Percentiles rank a stretch among this genome's conserved stretches.
These are phyloP conservation scores for Tylopilus balloui DNA, from an alignment of 768 basidiomycete genomes.

Conservation along the genomic window DNA sequence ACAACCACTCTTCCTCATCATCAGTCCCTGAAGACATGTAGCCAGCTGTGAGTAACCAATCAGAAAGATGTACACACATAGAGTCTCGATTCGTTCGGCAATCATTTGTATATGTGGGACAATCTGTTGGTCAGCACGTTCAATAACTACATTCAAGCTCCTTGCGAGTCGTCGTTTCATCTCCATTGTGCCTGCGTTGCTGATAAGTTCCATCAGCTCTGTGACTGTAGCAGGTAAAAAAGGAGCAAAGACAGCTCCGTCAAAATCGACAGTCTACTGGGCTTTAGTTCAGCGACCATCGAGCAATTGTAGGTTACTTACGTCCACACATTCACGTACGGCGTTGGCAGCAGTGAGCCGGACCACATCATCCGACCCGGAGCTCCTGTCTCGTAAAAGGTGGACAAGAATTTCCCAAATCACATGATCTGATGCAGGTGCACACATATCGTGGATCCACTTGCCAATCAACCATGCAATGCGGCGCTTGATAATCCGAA, in stretches of 20 bases:
- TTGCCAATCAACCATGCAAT: conserved; percentile 93
- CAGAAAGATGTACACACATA: conserved; percentile 51
- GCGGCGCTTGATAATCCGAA: conserved; percentile 88
- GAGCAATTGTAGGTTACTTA: conserved; percentile 37
- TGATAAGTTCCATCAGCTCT: conserved; percentile 66
- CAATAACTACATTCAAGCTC: conserved; percentile 66
- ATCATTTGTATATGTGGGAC: conserved; percentile 60
- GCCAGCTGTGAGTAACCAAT: conserved; percentile 3
- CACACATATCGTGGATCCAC: conserved; percentile 72
- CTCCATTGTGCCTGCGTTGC: conserved; percentile 71
- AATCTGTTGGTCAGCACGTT: conserved; percentile 52
- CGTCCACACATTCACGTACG: conserved; percentile 79
- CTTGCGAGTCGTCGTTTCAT: conserved; percentile 70
- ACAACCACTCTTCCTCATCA: conserved; percentile 64
- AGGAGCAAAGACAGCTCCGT: conserved; percentile 60
- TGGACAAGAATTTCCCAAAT: conserved; percentile 82
- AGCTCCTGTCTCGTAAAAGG: conserved; percentile 63
- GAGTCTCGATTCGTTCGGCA: conserved; percentile 56
- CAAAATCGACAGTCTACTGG: conserved; percentile 58
- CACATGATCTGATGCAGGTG: conserved; percentile 51
- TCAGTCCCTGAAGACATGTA: conserved; percentile 49
- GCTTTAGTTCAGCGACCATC: conserved; percentile 6
- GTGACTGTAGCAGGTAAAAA: conserved; percentile 57
- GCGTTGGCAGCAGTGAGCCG: conserved; percentile 80
- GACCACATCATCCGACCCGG: conserved; percentile 79